A percentile compares a stretch with the other conserved stretches of the same genome.
Evolutionary conservation across 2,329 filamentous ascomycete genomes (phyloP).

Genomic region (Tolypocladium nubicola): DNA sequence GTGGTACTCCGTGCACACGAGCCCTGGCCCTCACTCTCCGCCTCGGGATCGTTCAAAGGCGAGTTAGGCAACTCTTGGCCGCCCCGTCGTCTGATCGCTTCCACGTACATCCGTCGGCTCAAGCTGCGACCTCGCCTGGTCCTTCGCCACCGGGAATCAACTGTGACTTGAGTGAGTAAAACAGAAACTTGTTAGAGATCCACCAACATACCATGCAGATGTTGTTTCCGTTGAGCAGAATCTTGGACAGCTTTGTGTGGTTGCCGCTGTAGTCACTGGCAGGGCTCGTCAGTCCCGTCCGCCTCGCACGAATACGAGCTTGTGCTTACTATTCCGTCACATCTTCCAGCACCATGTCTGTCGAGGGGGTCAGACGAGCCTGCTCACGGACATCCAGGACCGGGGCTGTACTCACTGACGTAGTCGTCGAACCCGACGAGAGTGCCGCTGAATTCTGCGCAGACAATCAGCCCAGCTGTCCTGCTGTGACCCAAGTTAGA

Average conservation of each 20-base stretch:
- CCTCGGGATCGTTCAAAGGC: background rate
- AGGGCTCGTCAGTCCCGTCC: conserved; percentile 11
- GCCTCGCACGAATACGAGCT: background rate
- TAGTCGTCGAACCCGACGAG: conserved; percentile 97
- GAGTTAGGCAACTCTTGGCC: background rate
- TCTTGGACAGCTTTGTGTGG: conserved; percentile 84
- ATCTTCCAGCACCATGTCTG: conserved; percentile 97
- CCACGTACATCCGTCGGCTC: background rate
- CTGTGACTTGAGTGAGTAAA: conserved; percentile 27
- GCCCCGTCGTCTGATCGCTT: background rate
- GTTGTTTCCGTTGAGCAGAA: conserved; percentile 94
- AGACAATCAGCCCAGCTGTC: conserved; percentile 5
- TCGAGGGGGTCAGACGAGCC: conserved; percentile 10
- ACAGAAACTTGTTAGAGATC: too few species aligned
- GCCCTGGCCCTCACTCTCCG: background rate
- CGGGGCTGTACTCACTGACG: conserved; percentile 67
- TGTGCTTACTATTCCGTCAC: conserved; percentile 81
- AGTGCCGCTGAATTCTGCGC: conserved; percentile 84
- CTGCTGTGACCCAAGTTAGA: too few species aligned
- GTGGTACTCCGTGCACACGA: background rate
- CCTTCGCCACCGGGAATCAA: conserved; percentile 72
- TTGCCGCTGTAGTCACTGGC: conserved; percentile 79
- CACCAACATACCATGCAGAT: conserved; percentile 80
- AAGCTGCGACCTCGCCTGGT: conserved; percentile 24
- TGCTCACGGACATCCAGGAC: background rate